Evolutionary conservation across 768 basidiomycete genomes (phyloP).

Genomic region (Lactarius trivialis): DNA sequence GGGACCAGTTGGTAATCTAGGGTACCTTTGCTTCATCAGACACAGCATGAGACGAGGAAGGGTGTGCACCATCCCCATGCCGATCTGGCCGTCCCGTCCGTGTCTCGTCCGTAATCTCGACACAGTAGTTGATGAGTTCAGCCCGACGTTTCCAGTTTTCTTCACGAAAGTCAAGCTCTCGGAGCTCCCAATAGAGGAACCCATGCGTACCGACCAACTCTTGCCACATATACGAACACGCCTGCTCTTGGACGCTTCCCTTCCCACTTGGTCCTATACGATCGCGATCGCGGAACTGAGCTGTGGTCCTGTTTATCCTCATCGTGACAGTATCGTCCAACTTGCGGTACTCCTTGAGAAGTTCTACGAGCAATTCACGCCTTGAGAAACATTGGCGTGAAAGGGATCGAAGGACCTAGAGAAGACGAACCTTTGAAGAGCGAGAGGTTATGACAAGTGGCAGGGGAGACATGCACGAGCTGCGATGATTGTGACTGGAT

Average conservation of each 20-base stretch:
- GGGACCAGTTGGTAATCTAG: conserved; percentile 18
- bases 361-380: conserved; percentile 40
- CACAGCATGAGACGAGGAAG: conserved; percentile 45
- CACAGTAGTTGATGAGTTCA: conserved; percentile 72
- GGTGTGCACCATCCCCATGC: conserved; percentile 38
- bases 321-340: conserved; percentile 76
- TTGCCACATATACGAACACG: conserved; percentile 71
- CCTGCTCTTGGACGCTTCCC: conserved; percentile 60
- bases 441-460: conserved; percentile 68
- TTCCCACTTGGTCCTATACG: conserved; percentile 40
- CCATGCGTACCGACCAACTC: conserved; percentile 59
- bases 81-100: conserved; percentile 40
- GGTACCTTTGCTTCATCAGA: conserved; percentile 64
- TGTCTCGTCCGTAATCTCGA: conserved; percentile 58
- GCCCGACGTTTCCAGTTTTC: conserved; percentile 63
- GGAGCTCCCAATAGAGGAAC: conserved; percentile 19
- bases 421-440: conserved; percentile 61
- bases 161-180: conserved; percentile 35
- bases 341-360: conserved; percentile 74
- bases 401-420: conserved; percentile 1
- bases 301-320: conserved; percentile 74
- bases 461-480: conserved; percentile 62
- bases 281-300: conserved; percentile 67
- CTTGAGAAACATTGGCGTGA: conserved; percentile 4
- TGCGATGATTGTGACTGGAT: conserved; percentile 56